phyloP scores from a whole-genome alignment of 2,329 filamentous ascomycete species.

The Arthroderma sp. region DNA sequence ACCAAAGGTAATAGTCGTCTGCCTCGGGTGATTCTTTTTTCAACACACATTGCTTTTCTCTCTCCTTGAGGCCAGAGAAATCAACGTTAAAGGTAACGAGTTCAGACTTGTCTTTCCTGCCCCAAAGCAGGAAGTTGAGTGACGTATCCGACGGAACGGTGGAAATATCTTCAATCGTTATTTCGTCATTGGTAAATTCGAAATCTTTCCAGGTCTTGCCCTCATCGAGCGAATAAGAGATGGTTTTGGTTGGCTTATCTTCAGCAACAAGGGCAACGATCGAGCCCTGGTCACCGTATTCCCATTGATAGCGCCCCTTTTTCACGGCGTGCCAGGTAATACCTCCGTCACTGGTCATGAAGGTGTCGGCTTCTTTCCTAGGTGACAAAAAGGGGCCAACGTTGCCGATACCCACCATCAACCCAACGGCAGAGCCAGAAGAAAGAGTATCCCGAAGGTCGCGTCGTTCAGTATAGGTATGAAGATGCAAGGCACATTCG shows the following conservation, averaged over 20 bases:
- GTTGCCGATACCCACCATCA: constrained; percentile 87
- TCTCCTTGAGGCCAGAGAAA: constrained; percentile 67
- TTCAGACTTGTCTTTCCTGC: constrained; percentile 41
- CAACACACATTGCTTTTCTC: constrained; percentile 51
- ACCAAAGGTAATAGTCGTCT: constrained; percentile 73
- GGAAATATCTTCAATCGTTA: constrained; percentile 67
- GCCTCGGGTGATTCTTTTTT: constrained; percentile 49
- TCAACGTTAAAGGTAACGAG: constrained; percentile 73
- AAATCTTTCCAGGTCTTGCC: constrained; percentile 68
- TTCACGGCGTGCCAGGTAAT: constrained; percentile 74
- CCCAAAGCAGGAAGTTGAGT: constrained; percentile 87
- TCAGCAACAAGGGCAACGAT: constrained; percentile 79
- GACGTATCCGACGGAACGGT: constrained; percentile 82
- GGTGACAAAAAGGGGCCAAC: constrained; percentile 61
- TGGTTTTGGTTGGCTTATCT: constrained; percentile 50
- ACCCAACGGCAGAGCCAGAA: constrained; percentile 71
- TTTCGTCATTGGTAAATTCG: constrained; percentile 57
- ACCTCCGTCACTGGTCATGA: constrained; percentile 83
- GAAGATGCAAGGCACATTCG: constrained; percentile 77
- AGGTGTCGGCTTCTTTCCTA: constrained; percentile 69
- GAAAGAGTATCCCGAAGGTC: constrained; percentile 79
- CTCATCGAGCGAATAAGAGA: constrained; percentile 70
- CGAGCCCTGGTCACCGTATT: constrained; percentile 89
- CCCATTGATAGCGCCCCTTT: constrained; percentile 84
- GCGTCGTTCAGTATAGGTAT: constrained; percentile 83